Evolutionary conservation across 1,139 yeast genomes (phyloP).

Genomic region (Taphrina flavorubra): DNA sequence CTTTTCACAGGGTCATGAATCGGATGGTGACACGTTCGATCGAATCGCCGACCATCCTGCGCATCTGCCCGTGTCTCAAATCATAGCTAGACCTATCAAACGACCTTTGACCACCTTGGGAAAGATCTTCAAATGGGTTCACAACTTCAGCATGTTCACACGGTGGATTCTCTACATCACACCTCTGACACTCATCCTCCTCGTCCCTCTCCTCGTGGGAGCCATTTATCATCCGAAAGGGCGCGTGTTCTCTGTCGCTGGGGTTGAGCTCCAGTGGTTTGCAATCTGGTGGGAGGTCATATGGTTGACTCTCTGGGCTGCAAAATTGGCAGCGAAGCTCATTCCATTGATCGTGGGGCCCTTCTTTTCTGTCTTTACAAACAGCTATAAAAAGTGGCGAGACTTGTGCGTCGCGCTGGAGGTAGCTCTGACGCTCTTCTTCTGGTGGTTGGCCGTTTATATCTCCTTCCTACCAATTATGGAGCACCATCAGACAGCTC

Average conservation of each 20-base stretch:
- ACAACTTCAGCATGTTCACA: conserved; percentile 36
- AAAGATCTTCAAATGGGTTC: conserved; percentile 40
- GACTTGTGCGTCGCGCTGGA: conserved; percentile 40
- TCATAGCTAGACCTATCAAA: conserved; percentile 30
- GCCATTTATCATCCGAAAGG: conserved; percentile 25
- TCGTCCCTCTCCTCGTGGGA: conserved; percentile 42
- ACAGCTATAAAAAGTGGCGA: conserved; percentile 42
- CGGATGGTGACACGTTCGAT: conserved; percentile 32
- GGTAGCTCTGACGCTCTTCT: conserved; percentile 38
- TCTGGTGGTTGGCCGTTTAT: conserved; percentile 42
- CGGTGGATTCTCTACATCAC: conserved; percentile 41
- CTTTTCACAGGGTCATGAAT: conserved; percentile 2
- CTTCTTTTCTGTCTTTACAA: conserved; percentile 37
- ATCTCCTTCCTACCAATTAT: conserved; percentile 42
- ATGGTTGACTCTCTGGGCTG: conserved; percentile 43
- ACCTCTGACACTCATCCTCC: conserved; percentile 40
- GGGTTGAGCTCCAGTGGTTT: conserved; percentile 42
- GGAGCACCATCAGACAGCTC: conserved; percentile 34
- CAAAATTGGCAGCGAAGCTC: conserved; percentile 40
- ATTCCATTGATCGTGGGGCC: conserved; percentile 40
- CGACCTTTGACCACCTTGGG: conserved; percentile 41
- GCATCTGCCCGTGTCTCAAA: conserved; percentile 31
- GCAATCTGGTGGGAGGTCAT: conserved; percentile 43
- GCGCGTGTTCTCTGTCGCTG: conserved; percentile 33
- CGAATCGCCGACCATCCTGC: conserved; percentile 32